Percentiles rank a stretch among this genome's conserved stretches.
These are phyloP conservation scores for Juglanconis sp. DNA, from an alignment of 2,329 filamentous ascomycete species.

Conservation along the genomic window DNA sequence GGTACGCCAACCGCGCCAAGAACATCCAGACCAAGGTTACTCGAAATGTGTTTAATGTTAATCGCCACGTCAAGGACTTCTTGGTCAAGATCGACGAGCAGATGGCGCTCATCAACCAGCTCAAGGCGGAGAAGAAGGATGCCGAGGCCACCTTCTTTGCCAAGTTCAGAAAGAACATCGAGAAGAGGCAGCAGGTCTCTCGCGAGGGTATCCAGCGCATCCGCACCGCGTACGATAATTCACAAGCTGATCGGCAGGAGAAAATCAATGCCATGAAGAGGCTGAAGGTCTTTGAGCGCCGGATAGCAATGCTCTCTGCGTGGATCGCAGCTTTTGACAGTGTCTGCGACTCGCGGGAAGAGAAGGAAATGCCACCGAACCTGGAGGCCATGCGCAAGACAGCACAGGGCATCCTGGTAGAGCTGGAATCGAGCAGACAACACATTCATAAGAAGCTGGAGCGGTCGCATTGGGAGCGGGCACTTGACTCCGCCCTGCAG, in stretches of 20 bases:
- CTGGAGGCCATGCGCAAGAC: conserved; percentile 78
- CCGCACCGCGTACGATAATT: conserved; percentile 79
- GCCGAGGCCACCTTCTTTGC: conserved; percentile 75
- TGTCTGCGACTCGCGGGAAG: conserved; percentile 69
- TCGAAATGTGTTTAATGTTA: conserved; percentile 98
- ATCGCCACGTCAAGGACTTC: conserved; percentile 98
- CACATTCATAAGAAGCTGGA: conserved; percentile 83
- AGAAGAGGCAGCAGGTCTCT: conserved; percentile 74
- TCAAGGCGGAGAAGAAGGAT: conserved; percentile 89
- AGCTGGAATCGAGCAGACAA: conserved; percentile 85
- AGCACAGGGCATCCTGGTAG: conserved; percentile 80
- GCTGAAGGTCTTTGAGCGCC: conserved; percentile 75
- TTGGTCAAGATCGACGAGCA: conserved; percentile 99
- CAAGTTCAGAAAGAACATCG: conserved; percentile 87
- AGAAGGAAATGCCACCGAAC: conserved; percentile 67
- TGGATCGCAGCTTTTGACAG: conserved; percentile 93
- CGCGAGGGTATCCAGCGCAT: conserved; percentile 79
- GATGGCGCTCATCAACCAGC: conserved; percentile 92
- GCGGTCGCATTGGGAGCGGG: conserved; percentile 81
- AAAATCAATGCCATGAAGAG: conserved; percentile 78
- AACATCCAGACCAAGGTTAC: conserved; percentile 99
- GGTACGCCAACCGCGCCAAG: conserved; percentile 96
- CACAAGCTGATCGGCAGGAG: conserved; percentile 72
- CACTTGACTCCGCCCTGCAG: conserved; percentile 81
- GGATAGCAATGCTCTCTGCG: conserved; percentile 79